Conservation (phyloP, 306 rosid genomes). For the Morella rubra region DNA sequence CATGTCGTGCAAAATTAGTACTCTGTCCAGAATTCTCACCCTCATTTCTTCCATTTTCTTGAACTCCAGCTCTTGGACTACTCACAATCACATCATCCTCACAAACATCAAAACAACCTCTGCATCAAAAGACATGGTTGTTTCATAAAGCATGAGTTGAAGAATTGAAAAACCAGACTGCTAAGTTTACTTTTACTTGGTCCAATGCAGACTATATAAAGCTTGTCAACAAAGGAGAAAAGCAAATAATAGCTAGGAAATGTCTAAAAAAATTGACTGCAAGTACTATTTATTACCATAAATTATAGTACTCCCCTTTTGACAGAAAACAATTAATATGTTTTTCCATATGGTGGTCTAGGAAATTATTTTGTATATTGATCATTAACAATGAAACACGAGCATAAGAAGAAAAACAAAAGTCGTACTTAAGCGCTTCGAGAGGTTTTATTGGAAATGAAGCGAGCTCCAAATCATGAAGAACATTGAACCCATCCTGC, state of each 20-base stretch:
- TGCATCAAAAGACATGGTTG: slow-evolving; percentile 32
- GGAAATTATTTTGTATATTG: too few species aligned
- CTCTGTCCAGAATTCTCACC: too few species aligned
- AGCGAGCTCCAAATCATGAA: slow-evolving; percentile 81
- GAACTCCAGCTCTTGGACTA: too few species aligned
- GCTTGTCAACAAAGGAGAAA: background rate
- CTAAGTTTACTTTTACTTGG: background rate
- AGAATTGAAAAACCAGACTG: background rate
- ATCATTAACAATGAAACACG: background rate
- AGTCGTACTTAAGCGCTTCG: slow-evolving; percentile 82
- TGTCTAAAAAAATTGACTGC: background rate
- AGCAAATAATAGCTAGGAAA: background rate
- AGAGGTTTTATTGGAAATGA: slow-evolving; percentile 89
- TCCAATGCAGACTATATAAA: background rate
- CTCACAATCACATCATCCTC: too few species aligned
- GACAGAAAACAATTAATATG: background rate
- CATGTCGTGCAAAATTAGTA: too few species aligned
- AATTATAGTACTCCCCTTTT: background rate
- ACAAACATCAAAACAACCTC: too few species aligned
- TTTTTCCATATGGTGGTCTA: background rate
- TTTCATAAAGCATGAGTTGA: background rate
- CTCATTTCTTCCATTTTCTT: too few species aligned
- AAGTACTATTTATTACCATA: background rate
- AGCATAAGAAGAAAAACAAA: slow-evolving; percentile 16
- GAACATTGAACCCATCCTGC: slow-evolving; percentile 68